Evolutionary conservation across 2,329 filamentous ascomycete genomes (phyloP), one percentile per base, ranked within the genome.

Genomic region (Tolypocladium tundrense): DNA sequence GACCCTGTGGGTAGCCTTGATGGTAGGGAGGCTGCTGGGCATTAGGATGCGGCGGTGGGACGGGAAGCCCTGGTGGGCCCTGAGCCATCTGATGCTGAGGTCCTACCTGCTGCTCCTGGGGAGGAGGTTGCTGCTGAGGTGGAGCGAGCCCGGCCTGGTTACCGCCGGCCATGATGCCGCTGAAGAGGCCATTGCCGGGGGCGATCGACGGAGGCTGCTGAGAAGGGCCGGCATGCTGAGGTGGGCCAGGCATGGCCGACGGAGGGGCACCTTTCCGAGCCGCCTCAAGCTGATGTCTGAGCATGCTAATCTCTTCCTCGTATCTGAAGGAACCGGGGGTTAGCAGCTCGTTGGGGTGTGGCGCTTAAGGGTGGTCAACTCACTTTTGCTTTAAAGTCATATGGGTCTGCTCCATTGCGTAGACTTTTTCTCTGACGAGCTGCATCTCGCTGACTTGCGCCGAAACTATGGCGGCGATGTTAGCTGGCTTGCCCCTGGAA

Each of bases 361-460:
- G 19, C 19, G 7, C 31, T 10, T 2, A 35, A 52, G 9, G 48
- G 11, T 10, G 3, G 10, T 37, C 53, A 41, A 75, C 87, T 71
- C 79, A 97, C 93, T 97, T 96, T 73, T 87, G 82, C 79, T 97
- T 97, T 69, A 97, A 85, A 56, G 84, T 85, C 67, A 93, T 82
- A 69, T 97, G 94, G 54, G 87, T 85, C 71, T 95, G 91, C 73
- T 99, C 94, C 72, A 99, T 85, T 66, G 90, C 85, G 69, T 91
- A 97, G 60, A 99, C 90, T 75, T 96, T 97, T 70, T 92, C 88
- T 62, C 92, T 83, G 54, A 99, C 91, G 68, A 96, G 83, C 71
- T 96, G 90, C 82, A 97, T 94, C 76, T 99, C 94, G 68, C 93
- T 88, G 63, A 97, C 88, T 72, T 99, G 94, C 54, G 86, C 84